Conservation (phyloP, 1,284 basidiomycete species). For the Wallemia mellicola region DNA sequence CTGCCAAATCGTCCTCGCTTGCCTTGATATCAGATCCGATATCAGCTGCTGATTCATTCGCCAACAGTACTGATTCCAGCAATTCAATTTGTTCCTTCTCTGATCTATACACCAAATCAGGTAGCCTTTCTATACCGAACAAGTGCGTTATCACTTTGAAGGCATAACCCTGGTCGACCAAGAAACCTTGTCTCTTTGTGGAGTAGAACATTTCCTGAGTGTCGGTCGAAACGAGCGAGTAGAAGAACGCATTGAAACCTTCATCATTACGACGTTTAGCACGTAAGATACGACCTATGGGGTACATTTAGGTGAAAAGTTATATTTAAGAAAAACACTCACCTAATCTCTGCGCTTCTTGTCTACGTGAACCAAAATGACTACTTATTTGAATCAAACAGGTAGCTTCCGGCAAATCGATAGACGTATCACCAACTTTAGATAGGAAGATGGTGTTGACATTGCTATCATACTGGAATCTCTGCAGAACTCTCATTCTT, state of each 20-base stretch:
- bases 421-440: conserved; percentile 96
- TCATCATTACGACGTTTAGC: conserved; percentile 96
- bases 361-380: conserved; percentile 89
- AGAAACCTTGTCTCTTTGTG: conserved; percentile 91
- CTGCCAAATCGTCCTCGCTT: conserved; percentile 8
- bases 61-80: conserved; percentile 63
- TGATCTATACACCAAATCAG: conserved; percentile 70
- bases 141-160: conserved; percentile 98
- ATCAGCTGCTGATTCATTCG: conserved; percentile 70
- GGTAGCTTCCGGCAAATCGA: conserved; percentile 93
- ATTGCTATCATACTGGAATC: conserved; percentile 82
- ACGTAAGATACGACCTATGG: conserved; percentile 59
- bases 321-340: conserved; percentile 8
- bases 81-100: conserved; percentile 83
- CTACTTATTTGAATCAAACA: conserved; percentile 99
- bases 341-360: conserved; percentile 91
- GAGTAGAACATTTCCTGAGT: conserved; percentile 99
- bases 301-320: not conserved
- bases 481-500: conserved; percentile 73
- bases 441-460: conserved; percentile 98
- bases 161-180: conserved; percentile 76
- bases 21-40: conserved; percentile 50
- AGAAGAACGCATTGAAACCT: conserved; percentile 99
- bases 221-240: conserved; percentile 92
- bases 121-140: conserved; percentile 59